Conservation (phyloP, 345 rosid species). For the Isatis tinctoria region DNA sequence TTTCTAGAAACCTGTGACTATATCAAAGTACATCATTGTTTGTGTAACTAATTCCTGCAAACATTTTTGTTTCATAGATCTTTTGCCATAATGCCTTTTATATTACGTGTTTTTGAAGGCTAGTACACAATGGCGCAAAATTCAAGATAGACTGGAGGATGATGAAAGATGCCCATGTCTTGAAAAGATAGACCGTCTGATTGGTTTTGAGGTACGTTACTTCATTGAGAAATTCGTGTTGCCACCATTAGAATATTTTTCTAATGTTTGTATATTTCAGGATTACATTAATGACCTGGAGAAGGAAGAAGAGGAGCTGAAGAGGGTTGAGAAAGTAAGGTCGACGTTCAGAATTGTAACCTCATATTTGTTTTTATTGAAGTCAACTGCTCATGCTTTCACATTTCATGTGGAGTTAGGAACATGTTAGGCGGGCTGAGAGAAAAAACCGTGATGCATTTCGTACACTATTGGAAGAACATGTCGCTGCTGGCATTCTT, state of each 20-base stretch:
- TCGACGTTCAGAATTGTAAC: constrained; percentile 7
- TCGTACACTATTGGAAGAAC: constrained; percentile 76
- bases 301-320: constrained; percentile 88
- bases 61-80: constrained; percentile 7
- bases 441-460: constrained; percentile 90
- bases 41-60: neutral
- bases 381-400: constrained; percentile 7
- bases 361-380: neutral
- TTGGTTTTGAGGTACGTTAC: constrained; percentile 59
- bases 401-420: constrained; percentile 46
- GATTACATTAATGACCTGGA: constrained; percentile 85
- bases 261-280: constrained; percentile 42
- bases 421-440: constrained; percentile 77
- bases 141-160: constrained; percentile 87
- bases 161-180: constrained; percentile 86
- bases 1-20: constrained; percentile 87
- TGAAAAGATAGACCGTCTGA: constrained; percentile 86
- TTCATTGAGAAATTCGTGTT: neutral
- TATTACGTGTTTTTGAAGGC: constrained; percentile 45
- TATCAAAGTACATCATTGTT: constrained; percentile 59
- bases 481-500: constrained; percentile 64
- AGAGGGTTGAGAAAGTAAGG: constrained; percentile 80
- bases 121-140: constrained; percentile 84
- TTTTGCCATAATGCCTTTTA: constrained; percentile 21
- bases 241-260: neutral